Evolutionary conservation across 441 rosid genomes (phyloP), one percentile per base, ranked within the genome.

Genomic region (Mallotus repandus): DNA sequence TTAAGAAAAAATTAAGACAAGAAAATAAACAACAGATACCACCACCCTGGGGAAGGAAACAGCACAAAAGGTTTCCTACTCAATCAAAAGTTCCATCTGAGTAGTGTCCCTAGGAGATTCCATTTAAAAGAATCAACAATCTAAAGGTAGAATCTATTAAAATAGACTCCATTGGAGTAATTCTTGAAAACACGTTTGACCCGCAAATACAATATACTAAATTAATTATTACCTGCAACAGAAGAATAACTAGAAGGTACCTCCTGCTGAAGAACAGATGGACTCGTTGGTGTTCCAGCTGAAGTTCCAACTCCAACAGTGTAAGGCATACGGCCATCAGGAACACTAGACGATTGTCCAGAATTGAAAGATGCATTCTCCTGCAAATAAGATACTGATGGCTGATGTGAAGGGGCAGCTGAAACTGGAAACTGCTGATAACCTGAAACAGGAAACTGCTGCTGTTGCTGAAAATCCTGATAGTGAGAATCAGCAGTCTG

Each of bases 201-300:
- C 81, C 61, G 83, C 85, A 86, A 88, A 77, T 80, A 73, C 81
- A 79, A 81, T 82, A 79, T 78, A 79, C 85, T 77, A 81, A 85
- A 87, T 85, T 82, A 88, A 85, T 80, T 66, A 85, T 96, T 96
- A 96, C 98, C 99, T 96, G 99, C 75, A 83, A 88, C 89, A 83
- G 98, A 90, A 91, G 98, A 96, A 96, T 93, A 92, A 93, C 98
- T 90, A 93, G 92, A 96, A 96, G 99, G 91, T 96, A 93, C 99
- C 98, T 96, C 99, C 97, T 92, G 99, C 97, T 78, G 93, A 90
- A 86, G 92, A 89, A 84, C 85, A 82, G 83, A 83, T 73, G 92
- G 82, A 82, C 81, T 77, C 76, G 89, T 84, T 7, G 84, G 76
- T 70, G 81, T 86, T 82, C 84, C 86, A 80, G 80, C 77, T 59